Base-by-base conservation (phyloP, 2,329 filamentous ascomycete genomes). In the Biscogniauxia mediterranea region DNA sequence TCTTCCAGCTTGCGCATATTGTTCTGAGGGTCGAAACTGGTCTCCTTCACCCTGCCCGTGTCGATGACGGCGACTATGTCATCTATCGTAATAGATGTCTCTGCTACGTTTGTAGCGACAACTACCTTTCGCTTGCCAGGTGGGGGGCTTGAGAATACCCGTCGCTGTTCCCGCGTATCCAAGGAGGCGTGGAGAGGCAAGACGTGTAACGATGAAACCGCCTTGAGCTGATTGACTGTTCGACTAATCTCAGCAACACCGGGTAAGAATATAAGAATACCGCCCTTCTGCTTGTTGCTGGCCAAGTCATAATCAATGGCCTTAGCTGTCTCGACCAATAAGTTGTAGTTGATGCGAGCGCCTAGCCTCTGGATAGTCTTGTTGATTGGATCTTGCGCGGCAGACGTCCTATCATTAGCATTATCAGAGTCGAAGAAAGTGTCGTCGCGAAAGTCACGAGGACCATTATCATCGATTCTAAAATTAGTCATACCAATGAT, bases 11-110 rank as follows among this genome's bases (percentile, higher is more conserved):
- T 93, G 52, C 96, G 90, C 88, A 98, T 97, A 73, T 97, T 97
- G 73, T 90, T 96, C 64, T 89, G 85, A 0, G 92, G 87, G 73
- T 98, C 95, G 70, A 93, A 98, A 73, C 91, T 94, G 0, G 93
- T 99, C 76, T 99, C 94, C 73, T 99, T 99, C 62, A 99, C 95
- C 57, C 92, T 89, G 26, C 95, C 95, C 11, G 90, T 95, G 74
- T 99, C 95, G 65, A 99, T 94, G 53, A 99, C 95, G 1, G 92
- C 94, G 2, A 98, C 91, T 57, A 99, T 91, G 72, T 99, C 95
- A 72, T 97, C 93, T 62, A 99, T 99, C 0, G 95, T 99, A 74
- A 99, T 98, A 1, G 95, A 98, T 0, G 95, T 99, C 75, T 99
- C 95, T 1, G 95, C 95, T 2, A 99, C 94, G 70, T 99, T 99